A percentile compares a stretch with the other conserved stretches of the same genome.
Conservation (phyloP, 371 early-diverging fungal species). For the Zopfochytrium polystomum region DNA sequence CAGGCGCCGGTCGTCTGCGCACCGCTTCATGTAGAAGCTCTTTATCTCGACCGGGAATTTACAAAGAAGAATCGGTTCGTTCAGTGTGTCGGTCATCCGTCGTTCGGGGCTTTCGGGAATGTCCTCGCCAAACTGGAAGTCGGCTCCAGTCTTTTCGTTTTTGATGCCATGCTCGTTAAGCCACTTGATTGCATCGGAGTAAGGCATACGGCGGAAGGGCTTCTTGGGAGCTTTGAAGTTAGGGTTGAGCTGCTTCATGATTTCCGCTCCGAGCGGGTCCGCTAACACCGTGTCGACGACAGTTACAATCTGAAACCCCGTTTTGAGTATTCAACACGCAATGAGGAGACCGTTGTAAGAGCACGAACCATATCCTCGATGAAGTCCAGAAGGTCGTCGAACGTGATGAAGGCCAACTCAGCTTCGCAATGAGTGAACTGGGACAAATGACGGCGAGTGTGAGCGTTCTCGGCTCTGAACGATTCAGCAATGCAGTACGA, state of each 20-base stretch:
- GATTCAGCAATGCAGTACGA: constrained; percentile 98
- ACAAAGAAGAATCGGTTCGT: constrained; percentile 94
- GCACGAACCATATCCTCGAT: constrained; percentile 82
- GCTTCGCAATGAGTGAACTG: constrained; percentile 99
- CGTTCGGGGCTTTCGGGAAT: constrained; percentile 99
- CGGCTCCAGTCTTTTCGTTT: constrained; percentile 71
- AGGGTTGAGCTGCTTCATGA: constrained; percentile 91
- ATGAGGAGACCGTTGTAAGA: too few species aligned
- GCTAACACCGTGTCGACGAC: constrained; percentile 81
- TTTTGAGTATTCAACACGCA: neutral
- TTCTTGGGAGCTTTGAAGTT: constrained; percentile 77
- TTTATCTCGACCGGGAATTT: constrained; percentile 98
- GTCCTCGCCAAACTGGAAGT: constrained; percentile 97
- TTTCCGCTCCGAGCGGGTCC: constrained; percentile 69
- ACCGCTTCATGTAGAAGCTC: constrained; percentile 99
- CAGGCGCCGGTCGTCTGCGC: constrained; percentile 73
- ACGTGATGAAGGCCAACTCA: constrained; percentile 93
- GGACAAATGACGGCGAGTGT: constrained; percentile 98
- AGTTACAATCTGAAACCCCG: constrained; percentile 58
- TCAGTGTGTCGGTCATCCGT: constrained; percentile 95
- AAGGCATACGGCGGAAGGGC: constrained; percentile 97
- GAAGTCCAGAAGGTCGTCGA: constrained; percentile 85
- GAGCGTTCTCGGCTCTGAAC: constrained; percentile 99
- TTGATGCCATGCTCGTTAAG: constrained; percentile 87
- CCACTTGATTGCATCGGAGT: constrained; percentile 96